A percentile compares a stretch with the other conserved stretches of the same genome.
These are phyloP conservation scores for Trypanosoma melophagium DNA, from an alignment of 208 protist species.

Conservation along the genomic window DNA sequence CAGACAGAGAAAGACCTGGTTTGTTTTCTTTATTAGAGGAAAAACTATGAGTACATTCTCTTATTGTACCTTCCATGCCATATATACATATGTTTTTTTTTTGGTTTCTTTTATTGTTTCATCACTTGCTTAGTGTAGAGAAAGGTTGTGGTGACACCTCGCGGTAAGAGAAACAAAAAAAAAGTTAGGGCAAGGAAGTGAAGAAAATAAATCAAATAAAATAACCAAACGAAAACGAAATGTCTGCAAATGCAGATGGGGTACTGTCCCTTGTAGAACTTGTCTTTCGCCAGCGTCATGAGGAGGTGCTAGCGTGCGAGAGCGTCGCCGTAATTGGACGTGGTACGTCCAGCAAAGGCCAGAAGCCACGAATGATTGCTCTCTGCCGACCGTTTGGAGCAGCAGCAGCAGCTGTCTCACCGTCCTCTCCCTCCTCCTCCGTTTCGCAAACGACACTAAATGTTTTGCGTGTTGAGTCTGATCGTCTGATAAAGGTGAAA, in stretches of 20 bases:
- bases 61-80: background rate
- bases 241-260: constrained; percentile 35
- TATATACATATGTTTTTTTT: too few species aligned
- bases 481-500: constrained; percentile 60
- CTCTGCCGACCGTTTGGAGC: constrained; percentile 47
- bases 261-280: constrained; percentile 51
- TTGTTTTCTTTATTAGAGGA: constrained; percentile 11
- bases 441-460: constrained; percentile 16
- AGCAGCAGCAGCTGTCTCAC: constrained; percentile 16
- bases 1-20: background rate
- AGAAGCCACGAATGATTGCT: constrained; percentile 55
- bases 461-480: constrained; percentile 17
- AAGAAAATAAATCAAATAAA: background rate
- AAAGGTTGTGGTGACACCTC: background rate
- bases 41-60: too few species aligned
- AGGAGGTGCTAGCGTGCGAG: constrained; percentile 78
- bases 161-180: background rate
- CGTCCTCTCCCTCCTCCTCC: constrained; percentile 9
- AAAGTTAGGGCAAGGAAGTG: background rate
- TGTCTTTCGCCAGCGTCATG: constrained; percentile 68
- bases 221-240: background rate
- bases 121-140: background rate
- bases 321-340: constrained; percentile 59
- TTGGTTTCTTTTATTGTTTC: background rate
- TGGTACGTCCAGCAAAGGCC: constrained; percentile 35